These are phyloP conservation scores for Helicocarpus griseus DNA, from an alignment of 2,329 filamentous ascomycete genomes.

Conservation along the genomic window DNA sequence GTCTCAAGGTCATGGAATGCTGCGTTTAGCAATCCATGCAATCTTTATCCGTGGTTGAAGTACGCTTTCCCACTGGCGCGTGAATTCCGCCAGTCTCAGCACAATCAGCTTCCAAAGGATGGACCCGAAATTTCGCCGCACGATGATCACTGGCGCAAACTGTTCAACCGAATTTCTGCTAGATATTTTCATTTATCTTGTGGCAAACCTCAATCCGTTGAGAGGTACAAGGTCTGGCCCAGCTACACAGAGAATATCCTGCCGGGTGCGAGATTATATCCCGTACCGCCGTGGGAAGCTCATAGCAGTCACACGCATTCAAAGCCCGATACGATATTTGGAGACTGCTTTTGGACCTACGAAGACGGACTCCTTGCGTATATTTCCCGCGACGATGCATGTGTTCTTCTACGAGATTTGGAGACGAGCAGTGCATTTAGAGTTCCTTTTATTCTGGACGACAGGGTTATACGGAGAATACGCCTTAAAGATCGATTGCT, in stretches of 20 bases:
- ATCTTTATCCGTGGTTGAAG: slow-evolving; percentile 41
- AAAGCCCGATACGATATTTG: slow-evolving; percentile 26
- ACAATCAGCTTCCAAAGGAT: not conserved
- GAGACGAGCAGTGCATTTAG: slow-evolving; percentile 32
- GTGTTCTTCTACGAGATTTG: slow-evolving; percentile 42
- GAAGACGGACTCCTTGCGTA: slow-evolving; percentile 50
- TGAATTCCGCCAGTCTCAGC: slow-evolving; percentile 39
- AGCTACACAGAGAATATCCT: slow-evolving; percentile 20
- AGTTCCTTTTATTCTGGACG: slow-evolving; percentile 43
- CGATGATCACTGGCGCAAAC: slow-evolving; percentile 12
- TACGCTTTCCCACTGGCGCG: slow-evolving; percentile 44
- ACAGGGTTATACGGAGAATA: slow-evolving; percentile 46
- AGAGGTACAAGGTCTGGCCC: slow-evolving; percentile 35
- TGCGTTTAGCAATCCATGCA: slow-evolving; percentile 41
- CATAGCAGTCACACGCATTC: slow-evolving; percentile 28
- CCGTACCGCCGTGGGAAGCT: slow-evolving; percentile 33
- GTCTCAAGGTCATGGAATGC: slow-evolving; percentile 42
- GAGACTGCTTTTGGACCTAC: slow-evolving; percentile 44
- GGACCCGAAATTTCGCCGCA: slow-evolving; percentile 4
- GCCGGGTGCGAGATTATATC: slow-evolving; percentile 30
- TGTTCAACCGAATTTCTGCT: slow-evolving; percentile 43
- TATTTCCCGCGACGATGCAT: slow-evolving; percentile 28
- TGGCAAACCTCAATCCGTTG: slow-evolving; percentile 39
- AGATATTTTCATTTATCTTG: slow-evolving; percentile 46
- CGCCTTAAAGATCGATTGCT: slow-evolving; percentile 46